A percentile compares a stretch with the other conserved stretches of the same genome.
Evolutionary conservation across 2,329 filamentous ascomycete genomes (phyloP).

Genomic region (Microsporum ferrugineum): DNA sequence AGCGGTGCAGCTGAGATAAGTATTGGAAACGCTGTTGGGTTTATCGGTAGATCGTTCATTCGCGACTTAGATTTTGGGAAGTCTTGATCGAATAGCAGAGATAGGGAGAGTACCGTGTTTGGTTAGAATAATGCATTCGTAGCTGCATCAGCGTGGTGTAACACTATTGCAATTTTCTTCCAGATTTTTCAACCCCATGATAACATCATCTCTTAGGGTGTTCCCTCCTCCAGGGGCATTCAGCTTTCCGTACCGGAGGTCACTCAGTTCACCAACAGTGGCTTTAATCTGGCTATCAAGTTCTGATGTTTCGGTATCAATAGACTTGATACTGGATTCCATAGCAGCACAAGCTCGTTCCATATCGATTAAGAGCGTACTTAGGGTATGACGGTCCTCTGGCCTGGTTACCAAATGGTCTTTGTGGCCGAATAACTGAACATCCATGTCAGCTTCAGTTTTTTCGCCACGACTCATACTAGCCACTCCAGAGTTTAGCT

Average conservation of each 20-base stretch:
- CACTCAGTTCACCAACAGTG: conserved; percentile 62
- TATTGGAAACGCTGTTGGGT: neutral
- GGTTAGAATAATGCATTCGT: neutral
- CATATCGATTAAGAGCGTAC: conserved; percentile 57
- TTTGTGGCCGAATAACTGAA: conserved; percentile 49
- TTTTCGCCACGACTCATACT: conserved; percentile 25
- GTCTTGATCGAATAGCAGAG: neutral
- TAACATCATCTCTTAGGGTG: conserved; percentile 53
- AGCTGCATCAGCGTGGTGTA: neutral
- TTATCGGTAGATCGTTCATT: neutral
- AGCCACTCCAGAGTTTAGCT: conserved; percentile 24
- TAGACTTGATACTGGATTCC: conserved; percentile 53
- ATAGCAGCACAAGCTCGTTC: conserved; percentile 54
- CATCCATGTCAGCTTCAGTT: conserved; percentile 36
- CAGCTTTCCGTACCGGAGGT: conserved; percentile 69
- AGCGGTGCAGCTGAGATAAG: neutral
- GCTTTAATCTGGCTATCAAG: conserved; percentile 52
- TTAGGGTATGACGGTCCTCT: conserved; percentile 47
- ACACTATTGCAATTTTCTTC: conserved; percentile 48
- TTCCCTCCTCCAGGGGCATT: conserved; percentile 43
- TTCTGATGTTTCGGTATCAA: conserved; percentile 53
- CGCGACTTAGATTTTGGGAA: neutral
- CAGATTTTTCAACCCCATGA: conserved; percentile 54
- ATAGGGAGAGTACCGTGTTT: neutral
- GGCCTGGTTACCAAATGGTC: conserved; percentile 26